Evolutionary conservation across 306 rosid species (phyloP).

Genomic region (Lathyrus sativus): DNA sequence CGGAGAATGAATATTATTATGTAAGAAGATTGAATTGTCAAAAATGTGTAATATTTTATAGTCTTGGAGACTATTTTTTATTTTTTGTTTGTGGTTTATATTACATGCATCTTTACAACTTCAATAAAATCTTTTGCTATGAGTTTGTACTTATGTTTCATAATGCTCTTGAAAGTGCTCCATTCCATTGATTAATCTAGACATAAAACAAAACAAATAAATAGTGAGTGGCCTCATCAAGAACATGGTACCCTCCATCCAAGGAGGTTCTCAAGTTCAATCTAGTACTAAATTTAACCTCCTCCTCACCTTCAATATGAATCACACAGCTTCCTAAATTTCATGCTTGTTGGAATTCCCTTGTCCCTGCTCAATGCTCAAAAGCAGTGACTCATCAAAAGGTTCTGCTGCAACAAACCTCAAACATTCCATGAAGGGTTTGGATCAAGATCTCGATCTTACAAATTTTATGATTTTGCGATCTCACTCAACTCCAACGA

Average conservation of each 20-base stretch:
- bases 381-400: background rate
- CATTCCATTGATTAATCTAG: background rate
- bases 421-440: background rate
- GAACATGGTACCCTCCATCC: conserved; percentile 63
- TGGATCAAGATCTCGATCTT: background rate
- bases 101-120: conserved; percentile 49
- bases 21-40: conserved; percentile 38
- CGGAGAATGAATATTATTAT: conserved; percentile 25
- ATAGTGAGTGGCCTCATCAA: conserved; percentile 53
- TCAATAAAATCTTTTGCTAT: background rate
- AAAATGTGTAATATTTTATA: conserved; percentile 40
- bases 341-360: too few relatives aligned
- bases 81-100: conserved; percentile 24
- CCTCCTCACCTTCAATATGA: conserved; percentile 23
- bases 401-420: background rate
- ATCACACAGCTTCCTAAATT: conserved; percentile 39
- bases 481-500: too few relatives aligned
- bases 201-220: background rate
- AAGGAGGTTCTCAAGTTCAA: conserved; percentile 43
- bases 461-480: too few relatives aligned
- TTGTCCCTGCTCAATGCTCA: too few relatives aligned
- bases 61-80: conserved; percentile 65
- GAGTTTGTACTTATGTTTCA: conserved; percentile 6
- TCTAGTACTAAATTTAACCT: conserved; percentile 9
- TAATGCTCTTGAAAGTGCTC: too few relatives aligned